These are phyloP conservation scores for Wickerhamomyces chambardii DNA, from an alignment of 805 yeast genomes.

Conservation along the genomic window DNA sequence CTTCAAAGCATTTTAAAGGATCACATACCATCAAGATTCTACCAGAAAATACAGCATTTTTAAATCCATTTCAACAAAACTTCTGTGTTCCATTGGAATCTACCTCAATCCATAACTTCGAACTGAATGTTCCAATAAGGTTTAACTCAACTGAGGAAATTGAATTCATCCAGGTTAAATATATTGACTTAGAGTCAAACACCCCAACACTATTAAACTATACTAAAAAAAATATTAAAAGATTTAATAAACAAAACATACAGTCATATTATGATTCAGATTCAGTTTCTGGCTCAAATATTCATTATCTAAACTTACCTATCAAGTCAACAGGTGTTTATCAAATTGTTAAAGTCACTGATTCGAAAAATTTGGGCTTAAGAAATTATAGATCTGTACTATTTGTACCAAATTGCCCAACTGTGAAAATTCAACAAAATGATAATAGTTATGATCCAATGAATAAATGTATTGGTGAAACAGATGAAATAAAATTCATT, in stretches of 20 bases:
- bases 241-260: slow-evolving; percentile 15
- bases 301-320: slow-evolving; percentile 59
- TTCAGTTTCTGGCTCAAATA: slow-evolving; percentile 17
- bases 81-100: slow-evolving; percentile 46
- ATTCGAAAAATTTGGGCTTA: slow-evolving; percentile 51
- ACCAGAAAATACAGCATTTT: slow-evolving; percentile 82
- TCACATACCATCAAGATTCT: slow-evolving; percentile 76
- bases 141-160: slow-evolving; percentile 76
- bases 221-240: slow-evolving; percentile 46
- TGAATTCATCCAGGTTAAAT: slow-evolving; percentile 54
- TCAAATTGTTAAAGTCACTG: slow-evolving; percentile 57
- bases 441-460: slow-evolving; percentile 19
- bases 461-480: slow-evolving; percentile 57
- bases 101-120: slow-evolving; percentile 15
- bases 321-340: slow-evolving; percentile 70
- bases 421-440: slow-evolving; percentile 40
- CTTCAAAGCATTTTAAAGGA: slow-evolving; percentile 62
- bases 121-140: slow-evolving; percentile 55
- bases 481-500: slow-evolving; percentile 41
- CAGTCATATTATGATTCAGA: slow-evolving; percentile 16
- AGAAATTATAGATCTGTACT: slow-evolving; percentile 54
- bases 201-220: slow-evolving; percentile 38
- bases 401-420: slow-evolving; percentile 71
- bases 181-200: slow-evolving; percentile 45
- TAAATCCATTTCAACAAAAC: slow-evolving; percentile 66